Percentiles rank a stretch among this genome's conserved stretches.
Conservation (phyloP, 257 asterid genomes). For the Galeopsis tetrahit region DNA sequence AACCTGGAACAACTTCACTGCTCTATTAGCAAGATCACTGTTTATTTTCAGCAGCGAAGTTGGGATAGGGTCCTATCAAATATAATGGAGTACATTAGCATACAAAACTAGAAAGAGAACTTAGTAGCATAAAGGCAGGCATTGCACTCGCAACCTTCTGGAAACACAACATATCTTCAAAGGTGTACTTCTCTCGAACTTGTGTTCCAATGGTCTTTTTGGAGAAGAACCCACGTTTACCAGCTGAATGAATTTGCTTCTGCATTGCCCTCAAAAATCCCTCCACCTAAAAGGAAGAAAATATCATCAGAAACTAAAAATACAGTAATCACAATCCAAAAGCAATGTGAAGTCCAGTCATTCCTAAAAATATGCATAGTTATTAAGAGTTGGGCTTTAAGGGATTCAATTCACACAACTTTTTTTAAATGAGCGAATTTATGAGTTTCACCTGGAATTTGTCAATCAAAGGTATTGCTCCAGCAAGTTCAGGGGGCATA, state of each 20-base stretch:
- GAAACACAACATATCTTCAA: constrained; percentile 96
- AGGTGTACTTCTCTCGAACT: constrained; percentile 81
- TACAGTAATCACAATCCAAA: neutral
- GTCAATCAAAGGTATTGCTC: constrained; percentile 88
- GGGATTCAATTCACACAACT: neutral
- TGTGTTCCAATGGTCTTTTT: constrained; percentile 76
- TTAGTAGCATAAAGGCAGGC: constrained; percentile 25
- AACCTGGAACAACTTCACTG: constrained; percentile 87
- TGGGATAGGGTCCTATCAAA: constrained; percentile 88
- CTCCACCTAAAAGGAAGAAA: constrained; percentile 65
- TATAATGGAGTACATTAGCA: constrained; percentile 33
- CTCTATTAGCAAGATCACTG: constrained; percentile 76
- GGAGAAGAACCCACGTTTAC: constrained; percentile 90
- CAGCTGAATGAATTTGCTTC: constrained; percentile 83
- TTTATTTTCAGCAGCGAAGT: constrained; percentile 84
- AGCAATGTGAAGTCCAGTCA: constrained; percentile 24
- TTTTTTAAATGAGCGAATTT: constrained; percentile 17
- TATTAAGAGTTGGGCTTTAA: constrained; percentile 6
- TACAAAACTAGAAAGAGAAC: constrained; percentile 8
- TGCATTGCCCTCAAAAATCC: constrained; percentile 97
- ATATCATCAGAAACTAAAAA: constrained; percentile 19
- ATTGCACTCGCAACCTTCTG: constrained; percentile 68
- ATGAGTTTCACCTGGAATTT: constrained; percentile 75
- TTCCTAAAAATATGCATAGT: constrained; percentile 17
- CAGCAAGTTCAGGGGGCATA: constrained; percentile 91